Evolutionary conservation across 108 stramenopile genomes (phyloP).

Genomic region (Seminavis robusta): DNA sequence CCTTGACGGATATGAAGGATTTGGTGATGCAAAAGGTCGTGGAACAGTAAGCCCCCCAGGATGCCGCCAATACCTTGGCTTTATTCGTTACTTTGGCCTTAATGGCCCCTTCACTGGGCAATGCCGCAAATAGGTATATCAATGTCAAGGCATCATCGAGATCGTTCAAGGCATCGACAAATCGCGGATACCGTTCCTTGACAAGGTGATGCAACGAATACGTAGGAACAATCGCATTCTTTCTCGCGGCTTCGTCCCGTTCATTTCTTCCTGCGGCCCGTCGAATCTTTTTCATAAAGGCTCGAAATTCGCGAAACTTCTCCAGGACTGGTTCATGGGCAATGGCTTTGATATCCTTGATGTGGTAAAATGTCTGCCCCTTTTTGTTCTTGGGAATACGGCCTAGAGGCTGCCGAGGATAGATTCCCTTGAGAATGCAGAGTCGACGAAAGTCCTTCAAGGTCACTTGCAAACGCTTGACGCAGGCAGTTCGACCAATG

Average conservation of each 20-base stretch:
- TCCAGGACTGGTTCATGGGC: slow-evolving; percentile 96
- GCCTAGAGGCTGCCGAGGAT: slow-evolving; percentile 92
- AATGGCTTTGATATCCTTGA: slow-evolving; percentile 95
- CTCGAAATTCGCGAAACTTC: slow-evolving; percentile 94
- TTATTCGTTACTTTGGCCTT: slow-evolving; percentile 74
- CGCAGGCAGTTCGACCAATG: slow-evolving; percentile 87
- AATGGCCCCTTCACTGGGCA: slow-evolving; percentile 75
- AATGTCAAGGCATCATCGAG: slow-evolving; percentile 97
- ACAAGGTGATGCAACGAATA: slow-evolving; percentile 97
- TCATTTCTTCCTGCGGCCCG: slow-evolving; percentile 80
- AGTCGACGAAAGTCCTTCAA: slow-evolving; percentile 98
- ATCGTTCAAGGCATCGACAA: slow-evolving; percentile 93
- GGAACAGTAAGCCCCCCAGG: slow-evolving; percentile 94
- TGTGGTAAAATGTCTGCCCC: slow-evolving; percentile 94
- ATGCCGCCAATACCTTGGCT: slow-evolving; percentile 77
- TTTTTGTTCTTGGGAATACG: slow-evolving; percentile 88
- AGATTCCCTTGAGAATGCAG: slow-evolving; percentile 99
- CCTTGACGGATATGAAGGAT: slow-evolving; percentile 97
- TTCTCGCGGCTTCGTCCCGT: slow-evolving; percentile 83
- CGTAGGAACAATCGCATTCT: slow-evolving; percentile 70
- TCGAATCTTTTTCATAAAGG: slow-evolving; percentile 91
- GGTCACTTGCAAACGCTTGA: slow-evolving; percentile 91
- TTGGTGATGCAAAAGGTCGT: slow-evolving; percentile 85
- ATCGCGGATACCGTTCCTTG: slow-evolving; percentile 97
- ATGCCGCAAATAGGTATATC: slow-evolving; percentile 90